Evolutionary conservation across 768 basidiomycete genomes (phyloP).

Genomic region (Mrakia blollopis): DNA sequence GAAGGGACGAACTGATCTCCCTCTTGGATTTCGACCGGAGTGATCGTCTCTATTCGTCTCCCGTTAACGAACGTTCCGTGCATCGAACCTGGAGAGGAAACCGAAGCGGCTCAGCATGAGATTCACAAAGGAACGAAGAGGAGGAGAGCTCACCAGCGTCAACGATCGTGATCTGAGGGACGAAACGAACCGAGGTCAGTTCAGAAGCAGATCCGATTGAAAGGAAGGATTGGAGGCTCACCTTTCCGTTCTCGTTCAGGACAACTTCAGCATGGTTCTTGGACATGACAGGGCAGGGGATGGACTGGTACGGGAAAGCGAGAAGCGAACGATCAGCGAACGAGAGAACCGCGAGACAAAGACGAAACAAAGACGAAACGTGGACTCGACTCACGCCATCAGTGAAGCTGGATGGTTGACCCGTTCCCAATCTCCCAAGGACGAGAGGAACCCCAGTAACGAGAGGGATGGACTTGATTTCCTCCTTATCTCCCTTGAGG

Average conservation of each 20-base stretch:
- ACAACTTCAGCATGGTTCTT: neutral
- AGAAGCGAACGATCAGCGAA: neutral
- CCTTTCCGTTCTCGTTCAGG: conserved; percentile 6
- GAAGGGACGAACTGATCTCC: conserved; percentile 2
- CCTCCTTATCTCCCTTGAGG: neutral
- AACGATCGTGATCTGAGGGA: neutral
- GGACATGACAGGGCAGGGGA: conserved; percentile 13
- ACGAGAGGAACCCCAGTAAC: neutral
- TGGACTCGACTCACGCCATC: conserved; percentile 6
- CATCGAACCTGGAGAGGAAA: neutral
- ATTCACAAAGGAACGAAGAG: no score
- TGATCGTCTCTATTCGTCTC: neutral
- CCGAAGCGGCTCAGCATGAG: neutral
- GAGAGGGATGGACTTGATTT: neutral
- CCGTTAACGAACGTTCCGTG: conserved; percentile 2
- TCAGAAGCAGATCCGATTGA: neutral
- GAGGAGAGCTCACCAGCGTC: neutral
- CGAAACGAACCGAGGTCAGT: neutral
- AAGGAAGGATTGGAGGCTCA: neutral
- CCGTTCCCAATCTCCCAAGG: neutral
- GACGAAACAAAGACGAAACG: neutral
- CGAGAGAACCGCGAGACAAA: no score
- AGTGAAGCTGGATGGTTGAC: neutral
- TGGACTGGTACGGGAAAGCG: neutral
- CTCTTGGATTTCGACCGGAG: neutral